Conservation (phyloP, 305 asterid species). For the Fraxinus dipetala region DNA sequence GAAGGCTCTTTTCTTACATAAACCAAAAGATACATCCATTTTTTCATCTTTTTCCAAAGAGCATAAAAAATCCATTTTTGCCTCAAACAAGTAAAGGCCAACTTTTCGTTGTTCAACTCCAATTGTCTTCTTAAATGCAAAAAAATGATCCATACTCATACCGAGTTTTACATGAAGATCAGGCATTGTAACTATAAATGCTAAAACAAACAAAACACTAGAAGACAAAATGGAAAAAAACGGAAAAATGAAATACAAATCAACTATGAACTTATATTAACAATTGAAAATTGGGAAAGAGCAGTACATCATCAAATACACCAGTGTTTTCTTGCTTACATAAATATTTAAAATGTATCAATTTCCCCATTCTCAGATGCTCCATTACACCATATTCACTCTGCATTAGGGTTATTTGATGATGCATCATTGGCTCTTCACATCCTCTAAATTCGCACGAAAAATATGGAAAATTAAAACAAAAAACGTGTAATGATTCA, state of each 20-base stretch:
- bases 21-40: no score
- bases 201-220: background rate
- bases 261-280: background rate
- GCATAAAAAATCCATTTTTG: background rate
- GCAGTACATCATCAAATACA: slow-evolving; percentile 20
- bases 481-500: slow-evolving; percentile 18
- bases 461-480: background rate
- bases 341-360: background rate
- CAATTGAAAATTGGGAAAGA: slow-evolving; percentile 13
- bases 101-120: background rate
- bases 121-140: background rate
- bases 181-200: background rate
- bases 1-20: background rate
- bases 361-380: background rate
- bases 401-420: slow-evolving; percentile 24
- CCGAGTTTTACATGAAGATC: background rate
- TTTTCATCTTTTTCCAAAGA: background rate
- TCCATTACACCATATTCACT: slow-evolving; percentile 5
- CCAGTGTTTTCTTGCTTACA: background rate
- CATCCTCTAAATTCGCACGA: slow-evolving; percentile 7
- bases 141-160: background rate
- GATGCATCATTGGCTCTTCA: slow-evolving; percentile 26
- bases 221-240: background rate
- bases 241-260: background rate
- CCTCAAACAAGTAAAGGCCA: background rate